These are phyloP conservation scores for Podila epicladia DNA, from an alignment of 192 early-diverging fungal genomes.

Conservation along the genomic window DNA sequence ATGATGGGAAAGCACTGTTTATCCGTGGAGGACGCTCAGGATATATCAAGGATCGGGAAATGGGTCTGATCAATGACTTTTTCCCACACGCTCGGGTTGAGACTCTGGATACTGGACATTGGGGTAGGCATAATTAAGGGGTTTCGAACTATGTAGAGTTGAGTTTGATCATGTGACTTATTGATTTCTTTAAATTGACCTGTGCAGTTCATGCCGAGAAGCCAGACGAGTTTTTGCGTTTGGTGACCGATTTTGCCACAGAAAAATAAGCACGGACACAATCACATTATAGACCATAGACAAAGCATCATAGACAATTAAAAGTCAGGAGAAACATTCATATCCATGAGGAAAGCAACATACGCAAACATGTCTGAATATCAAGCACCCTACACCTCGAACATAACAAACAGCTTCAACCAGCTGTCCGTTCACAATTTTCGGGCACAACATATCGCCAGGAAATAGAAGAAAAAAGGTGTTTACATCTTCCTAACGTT, in stretches of 20 bases:
- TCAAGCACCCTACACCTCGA: too few species aligned
- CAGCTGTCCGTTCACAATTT: too few species aligned
- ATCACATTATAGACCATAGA: neutral
- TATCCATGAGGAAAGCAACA: too few species aligned
- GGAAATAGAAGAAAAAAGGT: too few species aligned
- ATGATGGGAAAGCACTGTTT: conserved; percentile 78
- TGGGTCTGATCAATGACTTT: conserved; percentile 61
- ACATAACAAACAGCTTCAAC: too few species aligned
- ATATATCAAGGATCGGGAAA: conserved; percentile 69
- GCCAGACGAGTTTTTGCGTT: conserved; percentile 69
- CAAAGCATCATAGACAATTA: conserved; percentile 1
- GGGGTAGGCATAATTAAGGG: conserved; percentile 65
- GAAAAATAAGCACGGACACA: conserved; percentile 13
- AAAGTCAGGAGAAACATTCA: neutral
- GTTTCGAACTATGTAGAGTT: too few species aligned
- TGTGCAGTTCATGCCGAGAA: conserved; percentile 73
- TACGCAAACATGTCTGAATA: too few species aligned
- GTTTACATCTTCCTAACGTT: neutral
- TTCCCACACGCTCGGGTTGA: conserved; percentile 79
- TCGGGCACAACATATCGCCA: too few species aligned
- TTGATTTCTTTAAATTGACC: conserved; percentile 9
- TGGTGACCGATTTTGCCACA: conserved; percentile 61
- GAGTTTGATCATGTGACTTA: neutral
- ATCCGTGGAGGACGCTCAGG: conserved; percentile 77
- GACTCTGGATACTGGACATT: conserved; percentile 88